Evolutionary conservation across 768 basidiomycete species (phyloP), one percentile per base, ranked within the genome.

Genomic region (Russula griseocarnosa): DNA sequence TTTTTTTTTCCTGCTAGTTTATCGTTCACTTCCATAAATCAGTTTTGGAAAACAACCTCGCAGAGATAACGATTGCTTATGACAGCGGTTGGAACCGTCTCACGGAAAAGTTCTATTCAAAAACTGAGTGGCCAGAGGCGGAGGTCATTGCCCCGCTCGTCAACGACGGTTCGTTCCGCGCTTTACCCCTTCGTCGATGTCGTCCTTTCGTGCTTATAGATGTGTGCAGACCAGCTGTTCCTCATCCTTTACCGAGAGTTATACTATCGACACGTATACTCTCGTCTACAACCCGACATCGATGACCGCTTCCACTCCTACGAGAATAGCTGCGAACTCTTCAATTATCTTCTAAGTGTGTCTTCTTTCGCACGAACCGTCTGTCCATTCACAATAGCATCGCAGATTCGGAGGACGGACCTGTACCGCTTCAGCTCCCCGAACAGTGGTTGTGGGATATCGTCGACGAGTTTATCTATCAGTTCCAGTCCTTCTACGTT

Each of bases 371-470:
- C 40, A n/a, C n/a, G 6, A 40, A 49, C 40, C 5, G 3, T 11
- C 42, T 5, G 1, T 53, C 46, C 60, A n/a, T 44, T 6, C 6
- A 42, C 20, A 32, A 60, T 61, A 30, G 58, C 22, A n/a, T 34
- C 32, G 9, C 69, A 94, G 94, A 98, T 75, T 95, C 94, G 13
- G 64, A 65, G 42, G 94, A 97, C 64, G 92, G 90, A 0, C 96
- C 96, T 2, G 94, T 98, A 0, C 76, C 86, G n/a, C 86, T 98
- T 55, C 87, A 95, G 66, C 85, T 99, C 26, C 96, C 96, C 0
- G 92, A 95, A 64, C 94, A 97, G 74, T 99, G 96, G 96, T 77
- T 99, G 9, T 98, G 95, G 93, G 94, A 96, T 71, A 94, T 95
- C 74, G 87, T 96, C 71, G 93, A 96, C 77, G 94, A 95, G 70